Conservation (phyloP, 495 filamentous ascomycete genomes). For the Talaromyces stipitatus region DNA sequence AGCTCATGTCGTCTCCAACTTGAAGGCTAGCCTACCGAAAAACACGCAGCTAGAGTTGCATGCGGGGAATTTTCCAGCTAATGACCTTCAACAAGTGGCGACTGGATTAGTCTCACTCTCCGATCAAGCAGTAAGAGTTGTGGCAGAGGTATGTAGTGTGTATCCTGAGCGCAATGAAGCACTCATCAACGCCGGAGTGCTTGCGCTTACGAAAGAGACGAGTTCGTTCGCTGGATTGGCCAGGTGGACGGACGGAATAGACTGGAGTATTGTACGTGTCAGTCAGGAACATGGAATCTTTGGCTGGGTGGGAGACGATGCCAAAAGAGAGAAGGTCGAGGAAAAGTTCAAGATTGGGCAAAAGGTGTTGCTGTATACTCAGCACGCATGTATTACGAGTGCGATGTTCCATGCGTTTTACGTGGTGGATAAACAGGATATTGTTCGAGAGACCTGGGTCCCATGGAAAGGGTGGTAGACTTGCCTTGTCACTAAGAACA, state of each 20-base stretch:
- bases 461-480: slow-evolving; percentile 25
- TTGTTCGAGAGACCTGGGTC: slow-evolving; percentile 23
- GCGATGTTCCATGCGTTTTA: slow-evolving; percentile 19
- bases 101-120: slow-evolving; percentile 11
- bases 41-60: slow-evolving; percentile 23
- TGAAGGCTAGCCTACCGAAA: slow-evolving; percentile 14
- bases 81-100: slow-evolving; percentile 20
- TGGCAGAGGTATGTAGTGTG: slow-evolving; percentile 18
- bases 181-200: slow-evolving; percentile 17
- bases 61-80: slow-evolving; percentile 20
- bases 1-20: slow-evolving; percentile 21
- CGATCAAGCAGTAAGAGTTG: slow-evolving; percentile 16
- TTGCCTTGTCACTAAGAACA: too few relatives aligned
- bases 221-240: slow-evolving; percentile 16
- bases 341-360: slow-evolving; percentile 18
- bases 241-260: slow-evolving; percentile 15
- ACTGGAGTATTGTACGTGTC: slow-evolving; percentile 56
- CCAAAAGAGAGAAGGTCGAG: slow-evolving; percentile 8
- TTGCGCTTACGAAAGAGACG: slow-evolving; percentile 17
- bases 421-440: slow-evolving; percentile 18
- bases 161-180: slow-evolving; percentile 23
- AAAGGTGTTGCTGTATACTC: slow-evolving; percentile 19
- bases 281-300: slow-evolving; percentile 64
- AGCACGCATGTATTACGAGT: slow-evolving; percentile 26
- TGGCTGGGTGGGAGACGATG: slow-evolving; percentile 8